Percentiles rank a stretch among this genome's conserved stretches.
Conservation (phyloP, 768 basidiomycete genomes). For the Sarcomyxa edulis region DNA sequence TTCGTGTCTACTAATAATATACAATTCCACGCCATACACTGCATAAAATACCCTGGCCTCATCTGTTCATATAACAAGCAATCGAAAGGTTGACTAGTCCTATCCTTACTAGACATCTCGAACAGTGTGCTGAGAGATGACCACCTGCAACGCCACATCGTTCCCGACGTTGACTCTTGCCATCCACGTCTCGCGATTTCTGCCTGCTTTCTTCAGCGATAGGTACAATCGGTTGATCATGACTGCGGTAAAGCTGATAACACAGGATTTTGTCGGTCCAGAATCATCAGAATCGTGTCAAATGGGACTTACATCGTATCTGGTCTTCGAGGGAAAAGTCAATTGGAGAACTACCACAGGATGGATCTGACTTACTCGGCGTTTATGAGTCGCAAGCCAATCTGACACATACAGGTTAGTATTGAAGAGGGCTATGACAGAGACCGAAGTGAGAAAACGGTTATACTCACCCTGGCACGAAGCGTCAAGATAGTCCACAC, state of each 20-base stretch:
- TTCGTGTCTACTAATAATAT: too few species aligned
- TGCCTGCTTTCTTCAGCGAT: not conserved
- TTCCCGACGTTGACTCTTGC: too few species aligned
- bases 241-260: conserved; percentile 1
- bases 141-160: too few species aligned
- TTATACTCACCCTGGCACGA: not conserved
- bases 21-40: too few species aligned
- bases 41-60: too few species aligned
- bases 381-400: conserved; percentile 1
- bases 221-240: conserved; percentile 2
- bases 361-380: not conserved
- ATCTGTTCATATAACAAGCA: too few species aligned
- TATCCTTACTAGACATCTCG: too few species aligned
- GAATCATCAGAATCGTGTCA: not conserved
- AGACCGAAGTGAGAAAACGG: not conserved
- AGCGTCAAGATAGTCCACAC: conserved; percentile 1
- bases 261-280: not conserved
- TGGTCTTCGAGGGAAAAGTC: not conserved
- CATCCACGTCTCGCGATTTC: too few species aligned
- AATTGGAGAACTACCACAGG: not conserved
- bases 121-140: too few species aligned
- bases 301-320: not conserved
- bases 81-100: too few species aligned
- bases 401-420: too few species aligned
- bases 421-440: too few species aligned